Evolutionary conservation across 2,329 filamentous ascomycete species (phyloP).

Genomic region (Fusarium globosum): DNA sequence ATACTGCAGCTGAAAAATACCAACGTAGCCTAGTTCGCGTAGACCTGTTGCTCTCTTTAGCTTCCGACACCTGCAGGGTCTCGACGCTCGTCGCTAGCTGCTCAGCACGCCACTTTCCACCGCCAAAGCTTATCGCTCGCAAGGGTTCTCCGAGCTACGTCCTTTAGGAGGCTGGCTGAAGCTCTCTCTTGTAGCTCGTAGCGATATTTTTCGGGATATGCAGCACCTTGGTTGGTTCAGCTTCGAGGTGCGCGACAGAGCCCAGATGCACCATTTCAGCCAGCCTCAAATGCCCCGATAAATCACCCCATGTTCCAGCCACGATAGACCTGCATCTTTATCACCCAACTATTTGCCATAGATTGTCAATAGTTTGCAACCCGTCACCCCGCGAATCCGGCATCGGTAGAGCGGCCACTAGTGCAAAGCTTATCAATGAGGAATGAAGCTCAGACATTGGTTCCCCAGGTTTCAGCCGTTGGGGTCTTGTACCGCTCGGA

Average conservation of each 20-base stretch:
- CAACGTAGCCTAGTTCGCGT: not conserved
- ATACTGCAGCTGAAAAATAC: not conserved
- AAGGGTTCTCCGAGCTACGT: rapidly evolving
- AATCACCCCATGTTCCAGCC: not conserved
- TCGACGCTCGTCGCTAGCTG: too few species aligned
- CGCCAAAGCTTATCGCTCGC: rapidly evolving
- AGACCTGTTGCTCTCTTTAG: not conserved
- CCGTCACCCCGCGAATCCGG: not conserved
- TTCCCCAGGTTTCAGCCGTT: too few species aligned
- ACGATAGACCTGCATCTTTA: not conserved
- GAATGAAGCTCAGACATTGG: not conserved
- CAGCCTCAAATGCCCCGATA: not conserved
- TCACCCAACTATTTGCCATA: not conserved
- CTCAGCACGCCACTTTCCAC: not conserved
- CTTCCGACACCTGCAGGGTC: not conserved
- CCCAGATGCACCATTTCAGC: not conserved
- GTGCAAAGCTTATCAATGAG: not conserved
- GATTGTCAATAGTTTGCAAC: not conserved
- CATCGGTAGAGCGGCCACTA: not conserved
- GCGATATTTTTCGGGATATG: not conserved
- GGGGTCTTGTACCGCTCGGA: not conserved
- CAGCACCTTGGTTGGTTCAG: not conserved
- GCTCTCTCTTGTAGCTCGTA: not conserved
- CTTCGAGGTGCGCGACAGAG: not conserved
- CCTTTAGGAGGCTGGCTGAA: too few species aligned